phyloP scores from a whole-genome alignment of 23 red algal genomes.

The Chondrus crispus region DNA sequence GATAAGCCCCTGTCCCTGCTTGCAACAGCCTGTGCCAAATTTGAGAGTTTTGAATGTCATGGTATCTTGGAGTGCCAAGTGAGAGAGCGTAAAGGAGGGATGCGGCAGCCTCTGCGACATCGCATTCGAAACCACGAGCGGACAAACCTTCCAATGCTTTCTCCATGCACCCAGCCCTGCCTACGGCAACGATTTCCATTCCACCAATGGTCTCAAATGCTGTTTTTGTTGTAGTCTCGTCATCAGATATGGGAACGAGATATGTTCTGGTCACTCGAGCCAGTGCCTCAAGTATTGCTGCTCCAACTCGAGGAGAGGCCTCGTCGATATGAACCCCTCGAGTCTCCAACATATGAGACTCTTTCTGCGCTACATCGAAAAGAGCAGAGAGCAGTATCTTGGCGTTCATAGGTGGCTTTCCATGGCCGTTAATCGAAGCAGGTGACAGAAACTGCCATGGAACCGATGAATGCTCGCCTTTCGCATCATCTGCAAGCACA shows the following conservation, averaged over 20 bases:
- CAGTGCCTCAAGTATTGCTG: background rate
- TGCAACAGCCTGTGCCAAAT: background rate
- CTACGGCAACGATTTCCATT: background rate
- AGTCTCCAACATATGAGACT: background rate
- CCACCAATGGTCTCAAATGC: background rate
- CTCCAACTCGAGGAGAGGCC: background rate
- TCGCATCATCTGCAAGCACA: constrained; percentile 1
- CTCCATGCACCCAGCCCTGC: background rate
- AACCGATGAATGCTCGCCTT: constrained; percentile 8
- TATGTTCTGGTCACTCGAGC: background rate
- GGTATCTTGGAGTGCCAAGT: background rate
- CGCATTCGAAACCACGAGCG: background rate
- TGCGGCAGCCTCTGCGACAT: constrained; percentile 11
- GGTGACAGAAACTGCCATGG: constrained; percentile 14
- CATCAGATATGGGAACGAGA: background rate
- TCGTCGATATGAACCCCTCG: background rate
- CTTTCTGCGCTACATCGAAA: background rate
- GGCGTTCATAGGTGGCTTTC: background rate
- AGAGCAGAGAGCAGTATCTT: background rate
- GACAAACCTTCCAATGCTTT: constrained; percentile 10
- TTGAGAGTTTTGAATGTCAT: background rate
- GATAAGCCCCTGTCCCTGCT: background rate
- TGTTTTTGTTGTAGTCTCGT: background rate
- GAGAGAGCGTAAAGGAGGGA: background rate
- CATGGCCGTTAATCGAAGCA: background rate